Evolutionary conservation across 2,329 filamentous ascomycete genomes (phyloP), one percentile per base, ranked within the genome.

Genomic region (Tolypocladium ovalisporum): DNA sequence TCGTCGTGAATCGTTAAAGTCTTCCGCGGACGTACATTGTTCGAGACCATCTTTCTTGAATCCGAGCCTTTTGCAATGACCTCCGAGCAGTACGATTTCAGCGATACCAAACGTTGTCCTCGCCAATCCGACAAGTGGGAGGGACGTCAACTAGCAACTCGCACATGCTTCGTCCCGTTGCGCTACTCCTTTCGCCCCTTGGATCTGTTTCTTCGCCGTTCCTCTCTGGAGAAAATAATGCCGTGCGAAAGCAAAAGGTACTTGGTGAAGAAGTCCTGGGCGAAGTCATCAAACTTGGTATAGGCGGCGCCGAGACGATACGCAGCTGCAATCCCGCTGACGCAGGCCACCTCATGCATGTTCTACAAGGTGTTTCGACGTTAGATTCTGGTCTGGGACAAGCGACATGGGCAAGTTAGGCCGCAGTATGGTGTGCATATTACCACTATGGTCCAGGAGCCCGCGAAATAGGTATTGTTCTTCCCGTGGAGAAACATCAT

Each of bases 401-500:
- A 4, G 13, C 3, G 15, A 29, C 19, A 49, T 19, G 8, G 22
- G 22, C 6, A 15, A 9, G 4, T 5, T 9, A 15, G 24, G 42
- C 24, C 13, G n/a, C 24, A 29, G 24, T 15, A 4, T 1, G 6
- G 22, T 17, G 37, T n/a, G 29, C 13, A 24, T 70, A 75, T 66
- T 66, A 87, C 83, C 55, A 88, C 81, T 57, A 89, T 73, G 0
- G 86, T 89, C 86, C 86, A 89, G 8, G 79, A 79, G 1, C 82
- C 82, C 0, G 85, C 86, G 65, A 83, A 89, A 27, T 77, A 74
- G 0, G 86, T 89, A 54, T 76, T 74, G 32, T 82, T 82, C 60
- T 76, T 80, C 0, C 85, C 85, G 61, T 90, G 85, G 3, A 90
- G 77, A 29, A 87, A 80, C 85, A 86, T 87, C 79, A 90, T 81